These are phyloP conservation scores for Paecilomyces dactylethromorphus DNA, from an alignment of 2,329 filamentous ascomycete genomes.

Conservation along the genomic window DNA sequence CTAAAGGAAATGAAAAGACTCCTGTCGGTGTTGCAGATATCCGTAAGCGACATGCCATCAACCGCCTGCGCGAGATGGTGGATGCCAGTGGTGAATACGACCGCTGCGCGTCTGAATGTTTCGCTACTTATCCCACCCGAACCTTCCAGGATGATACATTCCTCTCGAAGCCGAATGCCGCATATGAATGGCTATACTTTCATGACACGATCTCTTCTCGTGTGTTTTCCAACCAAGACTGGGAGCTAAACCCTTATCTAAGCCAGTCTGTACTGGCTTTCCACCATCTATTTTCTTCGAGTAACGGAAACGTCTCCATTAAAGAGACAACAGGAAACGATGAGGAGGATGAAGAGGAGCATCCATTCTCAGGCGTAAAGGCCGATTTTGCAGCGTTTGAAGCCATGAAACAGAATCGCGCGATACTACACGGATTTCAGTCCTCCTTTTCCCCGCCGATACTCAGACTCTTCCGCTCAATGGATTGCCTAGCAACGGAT, in stretches of 20 bases:
- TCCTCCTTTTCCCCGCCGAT: slow-evolving; percentile 64
- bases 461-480: slow-evolving; percentile 69
- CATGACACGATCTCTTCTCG: slow-evolving; percentile 76
- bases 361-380: slow-evolving; percentile 74
- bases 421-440: slow-evolving; percentile 67
- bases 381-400: slow-evolving; percentile 80
- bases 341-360: slow-evolving; percentile 44
- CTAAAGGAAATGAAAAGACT: slow-evolving; percentile 17
- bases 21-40: slow-evolving; percentile 54
- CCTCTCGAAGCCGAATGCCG: slow-evolving; percentile 76
- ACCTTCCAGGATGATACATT: slow-evolving; percentile 90
- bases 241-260: slow-evolving; percentile 84
- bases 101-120: slow-evolving; percentile 63
- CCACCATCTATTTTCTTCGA: slow-evolving; percentile 81
- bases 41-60: slow-evolving; percentile 53
- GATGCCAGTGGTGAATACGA: slow-evolving; percentile 58
- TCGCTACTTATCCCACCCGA: slow-evolving; percentile 76
- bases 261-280: slow-evolving; percentile 82
- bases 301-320: slow-evolving; percentile 43
- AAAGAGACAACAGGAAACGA: slow-evolving; percentile 42
- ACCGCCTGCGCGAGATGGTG: slow-evolving; percentile 54
- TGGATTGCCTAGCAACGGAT: slow-evolving; percentile 70
- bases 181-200: slow-evolving; percentile 94
- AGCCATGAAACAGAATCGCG: slow-evolving; percentile 68
- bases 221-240: slow-evolving; percentile 79